Evolutionary conservation across 495 filamentous ascomycete species (phyloP).

Genomic region (Hyaloscypha bicolor): DNA sequence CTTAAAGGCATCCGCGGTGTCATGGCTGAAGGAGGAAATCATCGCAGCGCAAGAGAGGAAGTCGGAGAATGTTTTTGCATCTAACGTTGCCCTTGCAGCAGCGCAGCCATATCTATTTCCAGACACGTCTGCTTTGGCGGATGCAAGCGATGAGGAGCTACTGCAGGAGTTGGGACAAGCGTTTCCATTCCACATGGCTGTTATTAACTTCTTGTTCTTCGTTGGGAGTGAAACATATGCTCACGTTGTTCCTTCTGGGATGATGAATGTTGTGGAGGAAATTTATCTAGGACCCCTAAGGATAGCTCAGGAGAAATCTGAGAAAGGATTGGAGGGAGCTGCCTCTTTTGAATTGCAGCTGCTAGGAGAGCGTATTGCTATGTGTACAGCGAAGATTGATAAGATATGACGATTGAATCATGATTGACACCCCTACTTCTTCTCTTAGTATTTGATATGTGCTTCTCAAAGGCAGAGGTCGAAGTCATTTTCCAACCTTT

Average conservation of each 20-base stretch:
- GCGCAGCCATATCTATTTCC: slow-evolving; percentile 53
- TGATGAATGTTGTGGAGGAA: slow-evolving; percentile 32
- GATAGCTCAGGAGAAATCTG: slow-evolving; percentile 22
- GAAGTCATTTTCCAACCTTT: too few species aligned
- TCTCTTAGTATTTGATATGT: too few species aligned
- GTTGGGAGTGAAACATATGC: slow-evolving; percentile 32
- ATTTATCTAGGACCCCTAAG: slow-evolving; percentile 33
- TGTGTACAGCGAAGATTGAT: slow-evolving; percentile 21
- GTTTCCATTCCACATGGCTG: slow-evolving; percentile 49
- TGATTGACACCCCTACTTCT: not conserved
- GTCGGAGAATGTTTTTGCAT: slow-evolving; percentile 58
- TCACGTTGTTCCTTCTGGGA: slow-evolving; percentile 28
- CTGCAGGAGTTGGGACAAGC: slow-evolving; percentile 44
- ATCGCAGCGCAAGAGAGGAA: slow-evolving; percentile 45
- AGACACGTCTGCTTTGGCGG: slow-evolving; percentile 33
- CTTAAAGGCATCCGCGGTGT: slow-evolving; percentile 78
- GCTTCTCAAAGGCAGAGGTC: too few species aligned
- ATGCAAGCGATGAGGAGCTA: slow-evolving; percentile 34
- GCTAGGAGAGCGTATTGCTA: slow-evolving; percentile 22
- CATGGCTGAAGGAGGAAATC: slow-evolving; percentile 87
- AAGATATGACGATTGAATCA: slow-evolving; percentile 11
- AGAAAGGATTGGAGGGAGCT: slow-evolving; percentile 30
- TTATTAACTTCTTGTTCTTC: slow-evolving; percentile 55
- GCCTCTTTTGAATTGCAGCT: slow-evolving; percentile 27
- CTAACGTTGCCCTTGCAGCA: slow-evolving; percentile 49